Percentiles rank a stretch among this genome's conserved stretches.
Conservation (phyloP, 2,329 filamentous ascomycete genomes). For the Fusarium falciforme region DNA sequence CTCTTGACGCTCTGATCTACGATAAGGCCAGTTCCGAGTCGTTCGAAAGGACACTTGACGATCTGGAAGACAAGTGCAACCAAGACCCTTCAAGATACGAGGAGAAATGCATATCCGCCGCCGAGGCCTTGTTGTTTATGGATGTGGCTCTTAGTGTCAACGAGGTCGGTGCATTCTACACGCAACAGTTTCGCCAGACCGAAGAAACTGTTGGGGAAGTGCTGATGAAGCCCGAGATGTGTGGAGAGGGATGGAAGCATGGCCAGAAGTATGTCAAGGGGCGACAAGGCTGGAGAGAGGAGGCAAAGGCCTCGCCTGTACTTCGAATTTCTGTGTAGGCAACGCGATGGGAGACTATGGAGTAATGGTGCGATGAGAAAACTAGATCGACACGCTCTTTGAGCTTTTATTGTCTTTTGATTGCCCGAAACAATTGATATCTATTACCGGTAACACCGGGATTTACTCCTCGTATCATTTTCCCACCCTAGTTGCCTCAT, state of each 20-base stretch:
- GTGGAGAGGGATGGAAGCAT: not conserved
- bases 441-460: not conserved
- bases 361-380: not conserved
- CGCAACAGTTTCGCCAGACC: not conserved
- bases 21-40: not conserved
- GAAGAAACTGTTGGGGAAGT: not conserved
- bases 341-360: not conserved
- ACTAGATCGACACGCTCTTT: not conserved
- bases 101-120: not conserved
- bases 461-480: not conserved
- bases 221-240: not conserved
- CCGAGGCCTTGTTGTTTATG: not conserved
- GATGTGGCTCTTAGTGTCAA: accelerated
- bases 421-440: not conserved
- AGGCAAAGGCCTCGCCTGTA: not conserved
- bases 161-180: not conserved
- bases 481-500: not conserved
- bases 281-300: not conserved
- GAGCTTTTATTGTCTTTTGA: not conserved
- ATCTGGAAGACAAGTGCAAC: not conserved
- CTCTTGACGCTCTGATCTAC: not conserved
- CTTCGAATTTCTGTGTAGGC: not conserved
- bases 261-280: not conserved
- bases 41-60: not conserved
- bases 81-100: not conserved